A percentile compares a stretch with the other conserved stretches of the same genome.
phyloP scores from a whole-genome alignment of 192 early-diverging fungal genomes.

The Allomyces macrogynus region DNA sequence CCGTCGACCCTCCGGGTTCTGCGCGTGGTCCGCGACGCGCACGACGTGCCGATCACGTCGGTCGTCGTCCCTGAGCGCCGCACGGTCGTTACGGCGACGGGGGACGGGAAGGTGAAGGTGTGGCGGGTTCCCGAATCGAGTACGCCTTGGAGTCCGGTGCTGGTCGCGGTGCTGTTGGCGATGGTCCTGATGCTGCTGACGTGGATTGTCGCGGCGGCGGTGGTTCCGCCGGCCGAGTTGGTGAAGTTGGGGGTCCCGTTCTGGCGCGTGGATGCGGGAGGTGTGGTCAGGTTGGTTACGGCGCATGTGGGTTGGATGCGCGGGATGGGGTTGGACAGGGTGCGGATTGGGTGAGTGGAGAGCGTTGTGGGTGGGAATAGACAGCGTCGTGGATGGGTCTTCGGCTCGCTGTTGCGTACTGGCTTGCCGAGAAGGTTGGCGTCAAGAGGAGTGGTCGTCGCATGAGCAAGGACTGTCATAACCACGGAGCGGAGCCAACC shows the following conservation, averaged over 20 bases:
- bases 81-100: neutral
- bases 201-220: neutral
- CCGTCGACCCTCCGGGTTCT: neutral
- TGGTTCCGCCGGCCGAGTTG: neutral
- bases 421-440: too few relatives aligned
- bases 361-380: too few relatives aligned
- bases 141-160: neutral
- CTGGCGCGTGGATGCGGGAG: neutral
- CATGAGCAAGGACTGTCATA: too few relatives aligned
- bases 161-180: neutral
- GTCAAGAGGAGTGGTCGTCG: too few relatives aligned
- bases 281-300: too few relatives aligned
- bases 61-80: neutral
- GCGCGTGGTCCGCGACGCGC: neutral
- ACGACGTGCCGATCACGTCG: neutral
- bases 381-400: too few relatives aligned
- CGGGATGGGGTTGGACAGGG: too few relatives aligned
- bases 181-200: neutral
- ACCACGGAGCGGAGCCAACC: too few relatives aligned
- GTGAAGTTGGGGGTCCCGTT: neutral
- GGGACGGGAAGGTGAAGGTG: neutral
- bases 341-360: too few relatives aligned
- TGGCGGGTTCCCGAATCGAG: neutral
- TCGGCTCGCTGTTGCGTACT: too few relatives aligned
- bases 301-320: too few relatives aligned